Evolutionary conservation across 495 filamentous ascomycete species (phyloP), one percentile per base, ranked within the genome.

Genomic region (Aspergillus kassunensis): DNA sequence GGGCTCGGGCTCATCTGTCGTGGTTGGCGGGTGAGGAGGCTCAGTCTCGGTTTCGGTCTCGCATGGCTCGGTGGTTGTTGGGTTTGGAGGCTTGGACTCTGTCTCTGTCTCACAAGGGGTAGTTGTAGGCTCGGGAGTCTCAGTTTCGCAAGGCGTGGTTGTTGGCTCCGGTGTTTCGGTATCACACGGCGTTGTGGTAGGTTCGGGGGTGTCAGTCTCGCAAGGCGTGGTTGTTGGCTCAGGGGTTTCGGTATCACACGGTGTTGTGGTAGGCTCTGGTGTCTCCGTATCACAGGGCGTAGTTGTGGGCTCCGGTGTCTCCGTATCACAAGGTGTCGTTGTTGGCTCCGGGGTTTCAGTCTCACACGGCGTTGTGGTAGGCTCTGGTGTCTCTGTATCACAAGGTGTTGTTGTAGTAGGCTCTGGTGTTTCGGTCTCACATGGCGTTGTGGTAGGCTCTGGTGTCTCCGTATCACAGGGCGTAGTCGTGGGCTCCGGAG

Each of bases 381-480:
- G 19, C 27, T 45, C 8, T 0, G 43, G 44, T 1, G 43, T 45
- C 27, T 45, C 43, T 7, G 43, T 45, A 1, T 45, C 43, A 33
- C 25, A 30, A 3, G 34, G 35, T 2, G 36, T 21, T 4, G 24
- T 31, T 9, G 47, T 31, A 12, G 35, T 30, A 9, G 44, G 13
- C 15, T 31, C 27, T 3, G 35, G 34, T 15, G 42, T 44, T n/a
- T 45, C 43, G 0, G 43, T 45, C 9, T 45, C 43, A 11, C 43
- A 45, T 1, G 43, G 43, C 8, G 36, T 50, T 2, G 15, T 41
- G 9, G 47, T 41, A 3, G 47, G 21, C 47, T 39, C 35, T 0
- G 44, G 44, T 5, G 47, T 37, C 34, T 49, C 46, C 2, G 40
- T 27, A 6, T 43, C 40, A 43, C n/a, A n/a, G n/a, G n/a, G n/a